phyloP scores from a whole-genome alignment of 2,329 filamentous ascomycete species.

The Chrysoporthe austroafricana region DNA sequence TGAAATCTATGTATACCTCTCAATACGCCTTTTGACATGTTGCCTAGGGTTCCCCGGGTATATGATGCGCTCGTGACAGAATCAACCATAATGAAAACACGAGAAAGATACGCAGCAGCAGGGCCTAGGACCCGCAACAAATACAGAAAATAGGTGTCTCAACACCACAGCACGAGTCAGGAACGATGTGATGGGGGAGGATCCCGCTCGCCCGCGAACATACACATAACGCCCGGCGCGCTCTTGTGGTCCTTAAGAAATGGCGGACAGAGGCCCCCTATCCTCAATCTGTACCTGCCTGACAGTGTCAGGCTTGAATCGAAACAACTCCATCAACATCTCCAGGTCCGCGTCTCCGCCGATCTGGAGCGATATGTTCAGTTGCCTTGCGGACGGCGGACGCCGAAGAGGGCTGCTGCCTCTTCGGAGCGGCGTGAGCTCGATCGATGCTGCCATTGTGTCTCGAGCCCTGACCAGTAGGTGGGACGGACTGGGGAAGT shows the following conservation, averaged over 20 bases:
- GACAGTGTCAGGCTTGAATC: conserved; percentile 61
- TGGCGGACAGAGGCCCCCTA: conserved; percentile 34
- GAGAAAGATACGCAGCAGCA: background rate
- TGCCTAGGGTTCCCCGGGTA: background rate
- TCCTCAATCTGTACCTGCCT: conserved; percentile 60
- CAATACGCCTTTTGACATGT: background rate
- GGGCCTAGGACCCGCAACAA: background rate
- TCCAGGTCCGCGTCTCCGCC: conserved; percentile 55
- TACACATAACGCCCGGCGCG: background rate
- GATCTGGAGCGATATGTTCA: conserved; percentile 53
- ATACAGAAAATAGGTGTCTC: background rate
- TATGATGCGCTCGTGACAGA: background rate
- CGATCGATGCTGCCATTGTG: conserved; percentile 57
- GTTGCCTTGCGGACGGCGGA: conserved; percentile 41
- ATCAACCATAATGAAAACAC: background rate
- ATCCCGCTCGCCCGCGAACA: background rate
- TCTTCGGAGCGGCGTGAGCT: conserved; percentile 52
- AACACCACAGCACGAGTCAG: background rate
- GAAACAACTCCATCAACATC: conserved; percentile 61
- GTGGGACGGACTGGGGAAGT: conserved; percentile 58
- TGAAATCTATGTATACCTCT: background rate
- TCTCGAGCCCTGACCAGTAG: conserved; percentile 59
- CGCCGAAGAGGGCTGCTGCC: conserved; percentile 41
- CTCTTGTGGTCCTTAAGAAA: background rate
- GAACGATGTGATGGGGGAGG: background rate